Conservation (phyloP, 139 green algal genomes). For the Ettlia oleoabundans region DNA sequence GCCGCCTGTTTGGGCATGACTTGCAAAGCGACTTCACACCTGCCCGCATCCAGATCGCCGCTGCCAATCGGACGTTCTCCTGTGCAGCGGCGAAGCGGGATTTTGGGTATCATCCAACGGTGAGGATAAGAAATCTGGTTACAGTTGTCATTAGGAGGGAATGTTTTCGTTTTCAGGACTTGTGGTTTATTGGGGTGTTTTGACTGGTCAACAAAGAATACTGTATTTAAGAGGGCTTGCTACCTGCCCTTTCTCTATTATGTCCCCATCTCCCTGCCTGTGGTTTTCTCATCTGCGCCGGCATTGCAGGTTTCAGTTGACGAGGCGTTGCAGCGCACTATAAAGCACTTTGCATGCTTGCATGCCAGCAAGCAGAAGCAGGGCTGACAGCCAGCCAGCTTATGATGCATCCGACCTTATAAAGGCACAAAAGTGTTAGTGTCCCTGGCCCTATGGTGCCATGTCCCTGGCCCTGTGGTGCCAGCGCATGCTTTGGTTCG, state of each 20-base stretch:
- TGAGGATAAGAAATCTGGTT: background rate
- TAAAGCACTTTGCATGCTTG: constrained; percentile 65
- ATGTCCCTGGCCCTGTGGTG: too few relatives aligned
- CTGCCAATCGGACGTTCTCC: constrained; percentile 65
- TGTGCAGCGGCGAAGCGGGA: constrained; percentile 50
- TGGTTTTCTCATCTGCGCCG: too few relatives aligned
- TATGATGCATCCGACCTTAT: too few relatives aligned
- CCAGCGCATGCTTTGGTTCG: too few relatives aligned
- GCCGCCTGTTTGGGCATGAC: constrained; percentile 49
- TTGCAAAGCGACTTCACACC: constrained; percentile 43
- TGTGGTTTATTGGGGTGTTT: background rate
- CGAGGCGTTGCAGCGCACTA: constrained; percentile 65
- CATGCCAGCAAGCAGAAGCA: constrained; percentile 25
- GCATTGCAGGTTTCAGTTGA: constrained; percentile 48
- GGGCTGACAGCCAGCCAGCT: background rate
- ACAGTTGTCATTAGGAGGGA: too few relatives aligned
- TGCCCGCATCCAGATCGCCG: constrained; percentile 62
- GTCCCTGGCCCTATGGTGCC: too few relatives aligned
- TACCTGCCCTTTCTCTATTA: too few relatives aligned
- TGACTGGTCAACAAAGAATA: too few relatives aligned
- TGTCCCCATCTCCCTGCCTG: too few relatives aligned
- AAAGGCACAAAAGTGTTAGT: too few relatives aligned
- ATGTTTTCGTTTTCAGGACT: background rate
- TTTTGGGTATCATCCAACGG: constrained; percentile 69
- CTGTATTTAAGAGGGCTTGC: too few relatives aligned